phyloP scores from a whole-genome alignment of 129 eudicot species.

The Pulicaria dysenterica region DNA sequence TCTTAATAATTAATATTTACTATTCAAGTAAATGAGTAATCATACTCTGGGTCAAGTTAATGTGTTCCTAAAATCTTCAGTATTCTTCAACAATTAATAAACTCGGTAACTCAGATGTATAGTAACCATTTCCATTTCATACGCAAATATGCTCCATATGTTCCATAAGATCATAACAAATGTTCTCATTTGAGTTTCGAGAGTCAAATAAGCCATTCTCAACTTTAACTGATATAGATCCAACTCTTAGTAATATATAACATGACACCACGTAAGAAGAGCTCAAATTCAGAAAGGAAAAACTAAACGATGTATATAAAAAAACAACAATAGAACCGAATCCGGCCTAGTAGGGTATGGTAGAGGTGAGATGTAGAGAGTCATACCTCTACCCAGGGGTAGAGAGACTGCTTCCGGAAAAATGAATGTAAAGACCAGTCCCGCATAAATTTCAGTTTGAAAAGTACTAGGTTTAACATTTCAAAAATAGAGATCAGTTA shows the following conservation, averaged over 20 bases:
- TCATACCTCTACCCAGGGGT: no score
- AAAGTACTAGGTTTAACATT: constrained; percentile 5
- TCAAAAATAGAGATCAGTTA: neutral
- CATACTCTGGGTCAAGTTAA: neutral
- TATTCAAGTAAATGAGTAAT: no score
- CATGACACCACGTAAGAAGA: neutral
- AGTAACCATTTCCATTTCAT: neutral
- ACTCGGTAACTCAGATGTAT: neutral
- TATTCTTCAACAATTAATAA: neutral
- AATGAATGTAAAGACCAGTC: neutral
- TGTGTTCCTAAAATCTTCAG: neutral
- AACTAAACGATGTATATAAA: neutral
- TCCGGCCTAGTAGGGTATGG: no score
- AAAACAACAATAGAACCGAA: no score
- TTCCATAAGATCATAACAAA: neutral
- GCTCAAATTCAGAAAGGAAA: neutral
- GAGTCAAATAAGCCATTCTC: constrained; percentile 14
- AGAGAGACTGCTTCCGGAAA: no score
- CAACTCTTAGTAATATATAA: neutral
- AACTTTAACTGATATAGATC: neutral
- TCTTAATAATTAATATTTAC: neutral
- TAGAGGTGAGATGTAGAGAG: no score
- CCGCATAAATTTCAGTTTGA: constrained; percentile 1
- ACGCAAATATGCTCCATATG: neutral
- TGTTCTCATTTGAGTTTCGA: constrained; percentile 1